phyloP scores from a whole-genome alignment of 345 rosid genomes.

The Camelina neglecta region DNA sequence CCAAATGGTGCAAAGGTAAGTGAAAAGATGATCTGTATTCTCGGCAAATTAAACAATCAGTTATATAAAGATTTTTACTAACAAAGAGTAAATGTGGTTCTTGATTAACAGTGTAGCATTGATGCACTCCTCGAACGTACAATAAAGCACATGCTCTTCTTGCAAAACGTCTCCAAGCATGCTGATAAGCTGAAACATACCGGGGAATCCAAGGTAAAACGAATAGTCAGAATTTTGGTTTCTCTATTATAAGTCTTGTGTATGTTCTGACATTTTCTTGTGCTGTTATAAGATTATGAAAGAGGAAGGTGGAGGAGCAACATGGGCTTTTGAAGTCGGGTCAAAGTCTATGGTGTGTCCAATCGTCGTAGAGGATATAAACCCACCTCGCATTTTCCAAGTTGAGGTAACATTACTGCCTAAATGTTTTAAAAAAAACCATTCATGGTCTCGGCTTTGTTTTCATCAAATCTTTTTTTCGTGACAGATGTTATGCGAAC shows the following conservation, averaged over 20 bases:
- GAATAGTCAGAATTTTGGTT: not conserved
- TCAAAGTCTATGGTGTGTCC: conserved; percentile 90
- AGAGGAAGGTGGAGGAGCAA: conserved; percentile 89
- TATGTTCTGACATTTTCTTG: not conserved
- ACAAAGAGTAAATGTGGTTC: not conserved
- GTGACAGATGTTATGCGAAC: conserved; percentile 90
- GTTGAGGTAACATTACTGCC: conserved; percentile 64
- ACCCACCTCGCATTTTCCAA: conserved; percentile 85
- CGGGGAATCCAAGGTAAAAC: conserved; percentile 76
- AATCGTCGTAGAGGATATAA: conserved; percentile 93
- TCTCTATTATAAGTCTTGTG: not conserved
- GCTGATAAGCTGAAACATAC: conserved; percentile 88
- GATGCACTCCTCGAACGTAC: conserved; percentile 95
- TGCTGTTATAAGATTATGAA: conserved; percentile 54
- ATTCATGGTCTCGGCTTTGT: not conserved
- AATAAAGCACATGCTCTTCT: conserved; percentile 98
- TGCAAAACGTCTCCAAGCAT: conserved; percentile 93
- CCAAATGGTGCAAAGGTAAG: conserved; percentile 94
- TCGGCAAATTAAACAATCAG: not conserved
- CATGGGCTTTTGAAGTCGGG: conserved; percentile 98
- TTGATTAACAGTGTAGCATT: conserved; percentile 86
- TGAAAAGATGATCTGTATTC: conserved; percentile 3
- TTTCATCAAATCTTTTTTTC: not conserved
- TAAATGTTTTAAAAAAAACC: not conserved
- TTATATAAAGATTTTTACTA: not conserved